Percentiles rank a stretch among this genome's conserved stretches.
Conservation (phyloP, 441 rosid genomes). For the Viola pubescens region DNA sequence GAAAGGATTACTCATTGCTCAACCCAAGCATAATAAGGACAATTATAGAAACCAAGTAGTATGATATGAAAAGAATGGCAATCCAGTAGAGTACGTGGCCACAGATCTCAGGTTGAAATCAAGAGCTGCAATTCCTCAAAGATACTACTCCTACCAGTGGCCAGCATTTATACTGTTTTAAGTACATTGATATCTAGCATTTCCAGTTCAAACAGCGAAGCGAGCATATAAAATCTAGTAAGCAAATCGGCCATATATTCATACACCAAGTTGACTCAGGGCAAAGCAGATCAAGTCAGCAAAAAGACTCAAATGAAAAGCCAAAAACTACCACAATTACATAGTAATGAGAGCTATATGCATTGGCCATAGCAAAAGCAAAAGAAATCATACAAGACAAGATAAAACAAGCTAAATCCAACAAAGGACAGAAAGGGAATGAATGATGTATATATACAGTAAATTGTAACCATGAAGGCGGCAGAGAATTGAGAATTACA, state of each 20-base stretch:
- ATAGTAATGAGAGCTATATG: neutral
- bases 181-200: neutral
- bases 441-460: neutral
- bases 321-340: neutral
- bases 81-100: neutral
- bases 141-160: no score
- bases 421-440: slow-evolving; percentile 5
- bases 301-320: neutral
- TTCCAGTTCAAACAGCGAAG: neutral
- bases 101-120: neutral
- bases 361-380: slow-evolving; percentile 1
- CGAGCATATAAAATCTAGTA: neutral
- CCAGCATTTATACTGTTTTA: no score
- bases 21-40: neutral
- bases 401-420: slow-evolving; percentile 12
- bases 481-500: neutral
- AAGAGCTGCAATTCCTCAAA: neutral
- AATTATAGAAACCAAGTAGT: neutral
- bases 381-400: slow-evolving; percentile 15
- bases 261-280: no score
- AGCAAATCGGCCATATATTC: neutral
- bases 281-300: slow-evolving; percentile 9
- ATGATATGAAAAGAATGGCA: neutral
- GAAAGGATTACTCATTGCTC: neutral
- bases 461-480: neutral